These are phyloP conservation scores for Dactylellina cionopaga DNA, from an alignment of 2,329 filamentous ascomycete species.

Conservation along the genomic window DNA sequence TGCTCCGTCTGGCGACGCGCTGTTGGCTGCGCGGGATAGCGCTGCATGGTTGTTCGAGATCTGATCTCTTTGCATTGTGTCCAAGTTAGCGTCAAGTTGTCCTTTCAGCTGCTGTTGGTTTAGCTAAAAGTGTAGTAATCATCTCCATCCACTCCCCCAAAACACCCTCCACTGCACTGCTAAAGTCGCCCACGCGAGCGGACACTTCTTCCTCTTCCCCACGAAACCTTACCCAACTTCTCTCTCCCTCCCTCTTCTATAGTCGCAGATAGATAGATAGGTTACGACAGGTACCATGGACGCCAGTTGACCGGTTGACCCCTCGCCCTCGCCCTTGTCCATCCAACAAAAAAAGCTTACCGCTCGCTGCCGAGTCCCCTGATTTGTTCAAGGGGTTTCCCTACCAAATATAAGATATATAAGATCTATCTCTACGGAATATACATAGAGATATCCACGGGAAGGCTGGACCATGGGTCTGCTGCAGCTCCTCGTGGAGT, in stretches of 20 bases:
- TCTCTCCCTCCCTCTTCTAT: neutral
- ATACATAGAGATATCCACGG: no score
- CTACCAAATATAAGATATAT: no score
- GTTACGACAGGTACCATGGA: no score
- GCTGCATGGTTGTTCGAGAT: no score
- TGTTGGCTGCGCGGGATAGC: no score
- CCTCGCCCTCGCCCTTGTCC: neutral
- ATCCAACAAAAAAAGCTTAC: neutral
- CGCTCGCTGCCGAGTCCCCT: neutral
- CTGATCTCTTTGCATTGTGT: no score
- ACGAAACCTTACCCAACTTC: neutral
- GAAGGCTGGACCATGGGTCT: constrained; percentile 52
- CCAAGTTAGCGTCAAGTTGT: constrained; percentile 3
- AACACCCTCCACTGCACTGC: no score
- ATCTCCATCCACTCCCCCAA: constrained; percentile 1
- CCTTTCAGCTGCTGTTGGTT: neutral
- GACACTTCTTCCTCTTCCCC: neutral
- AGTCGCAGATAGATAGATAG: no score
- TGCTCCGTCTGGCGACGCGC: neutral
- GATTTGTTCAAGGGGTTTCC: neutral
- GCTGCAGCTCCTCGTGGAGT: constrained; percentile 53
- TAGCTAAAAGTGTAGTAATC: no score
- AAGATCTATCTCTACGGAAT: no score
- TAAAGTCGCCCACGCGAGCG: constrained; percentile 11
- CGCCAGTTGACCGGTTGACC: neutral